These are phyloP conservation scores for Boletus sp. DNA, from an alignment of 768 basidiomycete genomes.

Conservation along the genomic window DNA sequence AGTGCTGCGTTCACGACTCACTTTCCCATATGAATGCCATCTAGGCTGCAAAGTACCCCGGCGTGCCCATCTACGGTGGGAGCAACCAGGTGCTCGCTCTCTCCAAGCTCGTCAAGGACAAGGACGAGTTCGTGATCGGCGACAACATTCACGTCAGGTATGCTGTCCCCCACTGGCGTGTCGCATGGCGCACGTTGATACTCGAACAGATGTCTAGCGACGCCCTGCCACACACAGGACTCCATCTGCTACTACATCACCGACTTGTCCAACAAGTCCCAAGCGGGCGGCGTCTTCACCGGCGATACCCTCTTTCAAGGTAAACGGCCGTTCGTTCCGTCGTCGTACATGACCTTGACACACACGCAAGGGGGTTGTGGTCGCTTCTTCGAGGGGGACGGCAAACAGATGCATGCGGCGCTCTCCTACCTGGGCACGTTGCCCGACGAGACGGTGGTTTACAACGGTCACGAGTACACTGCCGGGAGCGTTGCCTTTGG, in stretches of 20 bases:
- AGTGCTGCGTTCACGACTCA: slow-evolving; percentile 11
- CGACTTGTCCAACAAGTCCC: slow-evolving; percentile 39
- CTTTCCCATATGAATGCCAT: background rate
- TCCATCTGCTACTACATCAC: slow-evolving; percentile 91
- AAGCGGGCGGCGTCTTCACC: slow-evolving; percentile 83
- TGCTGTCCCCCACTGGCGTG: slow-evolving; percentile 8
- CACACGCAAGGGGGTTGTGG: slow-evolving; percentile 72
- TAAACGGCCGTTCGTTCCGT: background rate
- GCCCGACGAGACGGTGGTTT: slow-evolving; percentile 77
- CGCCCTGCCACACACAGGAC: slow-evolving; percentile 94
- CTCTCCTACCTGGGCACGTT: slow-evolving; percentile 65
- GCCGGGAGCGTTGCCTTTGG: slow-evolving; percentile 70
- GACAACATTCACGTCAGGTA: slow-evolving; percentile 61
- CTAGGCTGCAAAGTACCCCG: slow-evolving; percentile 46
- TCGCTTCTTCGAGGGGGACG: slow-evolving; percentile 90
- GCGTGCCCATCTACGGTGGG: slow-evolving; percentile 71
- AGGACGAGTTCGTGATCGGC: slow-evolving; percentile 75
- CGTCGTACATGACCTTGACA: background rate
- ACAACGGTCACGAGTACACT: slow-evolving; percentile 94
- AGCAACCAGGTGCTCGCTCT: slow-evolving; percentile 65
- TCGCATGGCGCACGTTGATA: slow-evolving; percentile 4
- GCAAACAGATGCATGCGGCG: slow-evolving; percentile 76
- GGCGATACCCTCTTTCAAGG: slow-evolving; percentile 88
- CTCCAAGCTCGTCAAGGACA: slow-evolving; percentile 75
- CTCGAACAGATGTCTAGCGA: slow-evolving; percentile 66